Conservation (phyloP, 139 green algal species). For the Axilococcus clingmanii region DNA sequence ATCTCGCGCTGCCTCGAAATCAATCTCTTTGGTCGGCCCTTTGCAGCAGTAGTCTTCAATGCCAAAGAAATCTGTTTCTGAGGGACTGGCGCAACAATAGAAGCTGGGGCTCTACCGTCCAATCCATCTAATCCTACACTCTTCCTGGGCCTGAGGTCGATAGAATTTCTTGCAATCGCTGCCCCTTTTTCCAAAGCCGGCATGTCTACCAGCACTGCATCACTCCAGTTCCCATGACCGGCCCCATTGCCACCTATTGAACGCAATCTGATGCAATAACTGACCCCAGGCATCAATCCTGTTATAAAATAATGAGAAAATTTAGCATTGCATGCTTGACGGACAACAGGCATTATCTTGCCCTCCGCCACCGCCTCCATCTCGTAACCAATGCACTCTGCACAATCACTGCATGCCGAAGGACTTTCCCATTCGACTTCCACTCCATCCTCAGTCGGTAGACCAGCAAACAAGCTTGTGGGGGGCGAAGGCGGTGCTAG, state of each 20-base stretch:
- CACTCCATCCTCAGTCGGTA: not conserved
- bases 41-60: not conserved
- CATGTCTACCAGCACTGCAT: constrained; percentile 3
- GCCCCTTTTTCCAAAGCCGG: too few species aligned
- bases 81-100: not conserved
- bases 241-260: constrained; percentile 38
- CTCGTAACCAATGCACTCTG: constrained; percentile 30
- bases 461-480: not conserved
- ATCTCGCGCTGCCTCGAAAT: too few species aligned
- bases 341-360: not conserved
- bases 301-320: constrained; percentile 1
- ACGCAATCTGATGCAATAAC: constrained; percentile 29
- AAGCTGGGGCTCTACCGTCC: not conserved
- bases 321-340: not conserved
- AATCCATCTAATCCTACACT: not conserved
- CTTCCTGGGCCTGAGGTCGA: too few species aligned
- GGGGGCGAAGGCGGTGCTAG: constrained; percentile 20
- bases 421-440: constrained; percentile 19
- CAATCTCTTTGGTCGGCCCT: too few species aligned
- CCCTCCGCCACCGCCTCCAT: constrained; percentile 9
- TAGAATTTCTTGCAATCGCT: too few species aligned
- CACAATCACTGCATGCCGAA: not conserved
- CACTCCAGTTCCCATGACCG: constrained; percentile 49
- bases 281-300: constrained; percentile 17
- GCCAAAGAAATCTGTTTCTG: not conserved